These are phyloP conservation scores for Pythium vanterpoolii DNA, from an alignment of 352 stramenopile species.

Conservation along the genomic window DNA sequence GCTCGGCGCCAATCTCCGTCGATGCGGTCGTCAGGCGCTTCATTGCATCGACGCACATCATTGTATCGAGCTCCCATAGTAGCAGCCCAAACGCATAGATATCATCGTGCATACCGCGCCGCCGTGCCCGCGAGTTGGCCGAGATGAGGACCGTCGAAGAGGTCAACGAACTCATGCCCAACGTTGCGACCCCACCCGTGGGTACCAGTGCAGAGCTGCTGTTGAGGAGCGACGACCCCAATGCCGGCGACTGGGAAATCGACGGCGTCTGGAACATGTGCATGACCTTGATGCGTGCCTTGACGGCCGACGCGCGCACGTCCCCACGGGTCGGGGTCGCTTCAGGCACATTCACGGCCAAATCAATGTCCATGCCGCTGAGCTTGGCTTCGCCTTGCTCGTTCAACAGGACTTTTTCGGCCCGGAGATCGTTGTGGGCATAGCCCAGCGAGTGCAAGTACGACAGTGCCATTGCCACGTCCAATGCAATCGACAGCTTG, in stretches of 20 bases:
- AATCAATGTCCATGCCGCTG: constrained; percentile 58
- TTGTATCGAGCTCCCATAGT: constrained; percentile 74
- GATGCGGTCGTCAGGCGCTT: constrained; percentile 34
- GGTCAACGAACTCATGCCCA: constrained; percentile 2
- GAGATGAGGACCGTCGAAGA: constrained; percentile 16
- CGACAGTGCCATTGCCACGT: constrained; percentile 76
- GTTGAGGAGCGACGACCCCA: constrained; percentile 19
- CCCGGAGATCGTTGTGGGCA: constrained; percentile 54
- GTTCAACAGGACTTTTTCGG: constrained; percentile 70
- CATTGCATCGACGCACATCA: constrained; percentile 56
- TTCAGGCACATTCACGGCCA: constrained; percentile 26
- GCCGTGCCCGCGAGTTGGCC: constrained; percentile 6
- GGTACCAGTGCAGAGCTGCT: background rate
- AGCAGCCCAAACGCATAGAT: constrained; percentile 73
- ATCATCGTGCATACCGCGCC: constrained; percentile 31
- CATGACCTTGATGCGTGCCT: constrained; percentile 32
- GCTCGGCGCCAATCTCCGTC: constrained; percentile 30
- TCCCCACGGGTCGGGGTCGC: constrained; percentile 8
- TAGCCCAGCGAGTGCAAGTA: constrained; percentile 68
- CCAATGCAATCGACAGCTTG: constrained; percentile 75
- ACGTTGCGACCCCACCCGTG: background rate
- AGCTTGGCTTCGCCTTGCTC: constrained; percentile 75
- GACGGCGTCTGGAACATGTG: constrained; percentile 32
- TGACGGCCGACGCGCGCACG: constrained; percentile 40
- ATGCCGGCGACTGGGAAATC: constrained; percentile 28